These are phyloP conservation scores for Pichia sp. DNA, from an alignment of 1,139 yeast species.

Conservation along the genomic window DNA sequence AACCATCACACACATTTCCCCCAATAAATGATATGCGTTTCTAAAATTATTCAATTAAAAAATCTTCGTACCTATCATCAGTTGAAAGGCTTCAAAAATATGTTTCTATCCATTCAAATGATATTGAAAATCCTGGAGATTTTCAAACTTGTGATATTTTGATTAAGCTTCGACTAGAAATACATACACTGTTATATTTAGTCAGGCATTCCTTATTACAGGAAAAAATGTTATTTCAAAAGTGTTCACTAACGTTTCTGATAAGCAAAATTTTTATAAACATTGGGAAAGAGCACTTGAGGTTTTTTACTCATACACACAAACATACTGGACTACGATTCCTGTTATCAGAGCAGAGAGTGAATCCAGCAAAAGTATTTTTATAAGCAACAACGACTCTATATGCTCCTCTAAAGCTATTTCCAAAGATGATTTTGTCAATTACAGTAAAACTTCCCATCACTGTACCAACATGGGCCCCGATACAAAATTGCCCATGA, in stretches of 20 bases:
- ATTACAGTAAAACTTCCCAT: neutral
- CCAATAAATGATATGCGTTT: neutral
- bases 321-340: neutral
- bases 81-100: neutral
- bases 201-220: neutral
- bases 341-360: neutral
- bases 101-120: neutral
- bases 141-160: neutral
- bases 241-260: neutral
- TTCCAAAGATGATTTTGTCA: neutral
- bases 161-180: neutral
- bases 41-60: neutral
- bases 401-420: neutral
- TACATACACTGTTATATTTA: neutral
- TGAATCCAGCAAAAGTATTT: neutral
- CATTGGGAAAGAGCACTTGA: neutral
- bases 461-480: neutral
- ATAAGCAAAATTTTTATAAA: neutral
- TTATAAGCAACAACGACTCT: neutral
- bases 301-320: neutral
- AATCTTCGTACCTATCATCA: neutral
- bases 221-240: neutral
- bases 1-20: neutral
- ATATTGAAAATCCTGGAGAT: neutral
- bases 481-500: neutral